Conservation (phyloP, 2,329 filamentous ascomycete species). For the Diaporthe sp. region DNA sequence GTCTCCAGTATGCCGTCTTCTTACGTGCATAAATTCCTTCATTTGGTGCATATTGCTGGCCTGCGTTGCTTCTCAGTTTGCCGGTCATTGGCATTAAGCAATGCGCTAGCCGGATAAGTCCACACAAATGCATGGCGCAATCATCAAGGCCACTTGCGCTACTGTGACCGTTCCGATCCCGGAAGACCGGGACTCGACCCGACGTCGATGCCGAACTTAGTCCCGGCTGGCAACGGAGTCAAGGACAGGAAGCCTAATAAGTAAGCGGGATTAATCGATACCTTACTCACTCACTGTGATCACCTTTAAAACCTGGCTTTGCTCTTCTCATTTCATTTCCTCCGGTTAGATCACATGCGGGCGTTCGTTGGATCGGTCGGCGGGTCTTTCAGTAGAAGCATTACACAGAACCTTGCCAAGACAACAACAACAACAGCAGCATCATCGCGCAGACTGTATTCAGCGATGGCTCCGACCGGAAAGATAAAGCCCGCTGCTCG, state of each 20-base stretch:
- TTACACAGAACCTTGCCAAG: constrained; percentile 24
- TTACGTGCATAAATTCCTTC: not conserved
- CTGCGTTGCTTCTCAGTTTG: not conserved
- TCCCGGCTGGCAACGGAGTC: constrained; percentile 25
- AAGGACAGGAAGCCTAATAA: constrained; percentile 8
- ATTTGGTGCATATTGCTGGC: constrained; percentile 14
- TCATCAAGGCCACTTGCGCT: constrained; percentile 12
- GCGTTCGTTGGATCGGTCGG: constrained; percentile 26
- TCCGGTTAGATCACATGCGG: constrained; percentile 34
- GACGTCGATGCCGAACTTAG: constrained; percentile 19
- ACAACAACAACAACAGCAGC: constrained; percentile 32
- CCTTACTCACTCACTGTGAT: not conserved
- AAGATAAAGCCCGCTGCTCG: constrained; percentile 57
- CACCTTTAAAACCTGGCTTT: not conserved
- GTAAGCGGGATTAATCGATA: constrained; percentile 21
- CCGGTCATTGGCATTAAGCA: not conserved
- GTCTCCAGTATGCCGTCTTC: not conserved
- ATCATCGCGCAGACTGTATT: constrained; percentile 45
- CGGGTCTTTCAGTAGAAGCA: constrained; percentile 26
- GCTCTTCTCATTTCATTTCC: not conserved
- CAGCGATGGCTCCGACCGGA: constrained; percentile 50
- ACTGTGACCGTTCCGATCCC: constrained; percentile 21
- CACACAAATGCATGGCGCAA: constrained; percentile 18
- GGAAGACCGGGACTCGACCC: constrained; percentile 4
- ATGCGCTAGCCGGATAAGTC: constrained; percentile 2